A percentile compares a stretch with the other conserved stretches of the same genome.
Conservation (phyloP, 2,329 filamentous ascomycete genomes). For the Fusarium devonianum region DNA sequence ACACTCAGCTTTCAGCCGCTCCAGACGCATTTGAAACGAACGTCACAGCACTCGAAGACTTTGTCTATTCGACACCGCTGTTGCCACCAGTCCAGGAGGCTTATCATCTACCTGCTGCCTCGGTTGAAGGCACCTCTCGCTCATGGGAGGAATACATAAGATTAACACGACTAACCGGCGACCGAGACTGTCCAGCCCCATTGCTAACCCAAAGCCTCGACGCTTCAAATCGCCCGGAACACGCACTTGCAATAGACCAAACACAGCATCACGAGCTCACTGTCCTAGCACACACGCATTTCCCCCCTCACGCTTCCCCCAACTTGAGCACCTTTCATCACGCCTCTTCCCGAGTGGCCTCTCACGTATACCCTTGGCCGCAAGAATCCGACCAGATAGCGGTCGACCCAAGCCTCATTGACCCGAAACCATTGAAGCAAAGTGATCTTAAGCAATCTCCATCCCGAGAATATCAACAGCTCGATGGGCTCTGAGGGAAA, state of each 20-base stretch:
- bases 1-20: neutral
- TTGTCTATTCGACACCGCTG: neutral
- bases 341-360: too few relatives aligned
- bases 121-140: neutral
- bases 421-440: neutral
- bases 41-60: neutral
- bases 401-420: constrained; percentile 5
- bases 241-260: neutral
- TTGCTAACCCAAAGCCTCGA: constrained; percentile 5
- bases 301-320: too few relatives aligned
- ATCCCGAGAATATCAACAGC: too few relatives aligned
- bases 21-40: neutral
- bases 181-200: neutral
- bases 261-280: neutral
- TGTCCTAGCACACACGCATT: too few relatives aligned
- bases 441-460: neutral
- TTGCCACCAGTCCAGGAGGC: neutral
- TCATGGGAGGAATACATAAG: constrained; percentile 12
- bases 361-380: neutral
- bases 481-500: too few relatives aligned
- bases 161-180: neutral
- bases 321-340: neutral
- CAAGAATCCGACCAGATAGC: neutral
- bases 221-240: neutral
- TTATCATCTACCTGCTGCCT: neutral